phyloP scores from a whole-genome alignment of 208 protist genomes.

The Wallacemonas sp. region DNA sequence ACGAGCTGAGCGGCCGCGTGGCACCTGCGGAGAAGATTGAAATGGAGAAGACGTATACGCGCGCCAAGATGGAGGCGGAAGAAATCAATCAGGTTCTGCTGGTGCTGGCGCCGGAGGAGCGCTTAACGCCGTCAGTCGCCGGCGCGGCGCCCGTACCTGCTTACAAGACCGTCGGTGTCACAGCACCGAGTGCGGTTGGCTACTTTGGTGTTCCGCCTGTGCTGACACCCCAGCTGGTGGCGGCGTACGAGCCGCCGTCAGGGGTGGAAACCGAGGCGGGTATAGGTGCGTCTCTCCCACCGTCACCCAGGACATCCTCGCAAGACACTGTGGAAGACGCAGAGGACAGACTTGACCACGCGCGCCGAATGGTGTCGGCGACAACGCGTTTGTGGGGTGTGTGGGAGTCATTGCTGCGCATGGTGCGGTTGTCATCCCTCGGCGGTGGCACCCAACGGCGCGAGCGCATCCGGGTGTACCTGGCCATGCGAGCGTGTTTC shows the following conservation, averaged over 20 bases:
- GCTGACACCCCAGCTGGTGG: background rate
- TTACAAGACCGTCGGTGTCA: background rate
- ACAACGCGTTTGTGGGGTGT: background rate
- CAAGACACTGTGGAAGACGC: background rate
- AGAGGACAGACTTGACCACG: background rate
- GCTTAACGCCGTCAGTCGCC: background rate
- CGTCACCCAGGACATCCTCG: background rate
- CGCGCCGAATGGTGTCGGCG: background rate
- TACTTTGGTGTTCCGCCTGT: background rate
- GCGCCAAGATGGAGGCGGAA: conserved; percentile 37
- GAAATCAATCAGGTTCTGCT: conserved; percentile 24
- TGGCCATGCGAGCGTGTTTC: conserved; percentile 47
- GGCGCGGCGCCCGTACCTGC: background rate
- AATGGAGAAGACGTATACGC: conserved; percentile 38
- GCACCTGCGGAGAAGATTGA: conserved; percentile 53
- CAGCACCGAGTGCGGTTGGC: background rate
- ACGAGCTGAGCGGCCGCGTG: conserved; percentile 54
- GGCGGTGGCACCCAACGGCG: conserved; percentile 4
- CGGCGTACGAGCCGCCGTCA: background rate
- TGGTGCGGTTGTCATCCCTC: background rate
- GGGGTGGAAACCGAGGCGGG: too few species aligned
- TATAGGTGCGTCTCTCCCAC: too few species aligned
- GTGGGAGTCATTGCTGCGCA: conserved; percentile 5
- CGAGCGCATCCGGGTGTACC: conserved; percentile 1
- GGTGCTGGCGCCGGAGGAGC: background rate